Base-by-base conservation (phyloP, 139 green algal genomes). In the Chlamydomonas sp. region DNA sequence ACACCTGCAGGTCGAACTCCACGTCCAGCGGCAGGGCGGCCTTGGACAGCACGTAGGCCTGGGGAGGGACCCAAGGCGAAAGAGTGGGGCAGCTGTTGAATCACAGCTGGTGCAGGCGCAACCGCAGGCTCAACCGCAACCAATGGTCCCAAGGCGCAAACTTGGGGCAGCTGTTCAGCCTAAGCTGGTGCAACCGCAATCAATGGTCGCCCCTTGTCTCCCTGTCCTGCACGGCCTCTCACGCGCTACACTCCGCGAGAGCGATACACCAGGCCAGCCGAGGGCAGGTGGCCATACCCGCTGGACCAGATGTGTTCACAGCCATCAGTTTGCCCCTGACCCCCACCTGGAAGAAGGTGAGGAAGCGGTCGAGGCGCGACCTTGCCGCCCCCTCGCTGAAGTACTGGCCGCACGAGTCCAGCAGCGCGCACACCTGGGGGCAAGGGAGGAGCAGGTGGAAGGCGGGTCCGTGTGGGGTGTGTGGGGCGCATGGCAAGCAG, bases 41-140 rank as follows among this genome's bases (percentile, higher is more conserved):
- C 89, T 99, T 99, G 81, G 92, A 92, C 75, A 98, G 88, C 17
- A 97, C 57, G 89, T 99, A 99, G 14, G 95, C 92, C 89, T 96
- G 79, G 2, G 12, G 66, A 61, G 31, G 49, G 20, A 59, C 1
- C 66, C 17, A 63, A 67, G 57, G 68, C 4, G 60, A n/a, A n/a
- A 6, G 72, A 14, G 3, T 5, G 72, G 72, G n/a, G 72, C 20
- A n/a, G 68, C 15, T 7, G n/a, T 7, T 12, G 68, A 18, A 7
- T 49, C 31, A 49, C 31, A 49, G 31, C 31, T 49, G 31, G 31
- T 49, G 31, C 31, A 49, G 31, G 31, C 31, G 31, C 31, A 49
- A 49, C 31, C 31, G 31, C 31, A 49, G 31, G 31, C 31, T 49
- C 31, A 49, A 49, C 31, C 31, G 31, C 31, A 49, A 49, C 31